phyloP scores from a whole-genome alignment of 306 rosid species.

The Abrus pulchellus region DNA sequence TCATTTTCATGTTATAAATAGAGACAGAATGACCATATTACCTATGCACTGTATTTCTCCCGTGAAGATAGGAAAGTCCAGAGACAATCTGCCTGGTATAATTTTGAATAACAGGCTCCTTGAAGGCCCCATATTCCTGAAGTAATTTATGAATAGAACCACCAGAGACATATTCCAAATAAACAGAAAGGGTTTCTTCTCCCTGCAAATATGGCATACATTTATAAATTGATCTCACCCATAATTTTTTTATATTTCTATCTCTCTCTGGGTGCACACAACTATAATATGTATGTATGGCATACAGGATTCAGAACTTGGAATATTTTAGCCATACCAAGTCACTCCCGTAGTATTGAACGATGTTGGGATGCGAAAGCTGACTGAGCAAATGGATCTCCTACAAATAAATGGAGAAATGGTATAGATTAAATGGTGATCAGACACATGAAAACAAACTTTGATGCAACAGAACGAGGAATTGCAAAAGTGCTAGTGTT shows the following conservation, averaged over 20 bases:
- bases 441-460: slow-evolving; percentile 15
- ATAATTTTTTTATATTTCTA: not conserved
- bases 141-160: slow-evolving; percentile 97
- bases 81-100: slow-evolving; percentile 91
- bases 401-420: slow-evolving; percentile 57
- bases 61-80: slow-evolving; percentile 97
- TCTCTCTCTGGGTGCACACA: slow-evolving; percentile 7
- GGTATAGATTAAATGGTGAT: slow-evolving; percentile 24
- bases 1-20: slow-evolving; percentile 22
- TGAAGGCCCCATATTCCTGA: slow-evolving; percentile 90
- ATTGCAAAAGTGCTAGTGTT: slow-evolving; percentile 22
- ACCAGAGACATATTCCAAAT: slow-evolving; percentile 95
- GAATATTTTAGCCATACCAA: slow-evolving; percentile 60
- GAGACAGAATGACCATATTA: slow-evolving; percentile 44
- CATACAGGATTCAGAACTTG: not conserved
- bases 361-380: slow-evolving; percentile 91
- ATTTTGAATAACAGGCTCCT: slow-evolving; percentile 93
- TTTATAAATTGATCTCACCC: slow-evolving; percentile 36
- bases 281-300: slow-evolving; percentile 5
- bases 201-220: slow-evolving; percentile 64
- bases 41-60: slow-evolving; percentile 96
- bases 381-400: slow-evolving; percentile 88
- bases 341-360: slow-evolving; percentile 94
- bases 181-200: slow-evolving; percentile 90
- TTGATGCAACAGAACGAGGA: slow-evolving; percentile 22